These are phyloP conservation scores for Coemansia sp. DNA, from an alignment of 192 early-diverging fungal species.

Conservation along the genomic window DNA sequence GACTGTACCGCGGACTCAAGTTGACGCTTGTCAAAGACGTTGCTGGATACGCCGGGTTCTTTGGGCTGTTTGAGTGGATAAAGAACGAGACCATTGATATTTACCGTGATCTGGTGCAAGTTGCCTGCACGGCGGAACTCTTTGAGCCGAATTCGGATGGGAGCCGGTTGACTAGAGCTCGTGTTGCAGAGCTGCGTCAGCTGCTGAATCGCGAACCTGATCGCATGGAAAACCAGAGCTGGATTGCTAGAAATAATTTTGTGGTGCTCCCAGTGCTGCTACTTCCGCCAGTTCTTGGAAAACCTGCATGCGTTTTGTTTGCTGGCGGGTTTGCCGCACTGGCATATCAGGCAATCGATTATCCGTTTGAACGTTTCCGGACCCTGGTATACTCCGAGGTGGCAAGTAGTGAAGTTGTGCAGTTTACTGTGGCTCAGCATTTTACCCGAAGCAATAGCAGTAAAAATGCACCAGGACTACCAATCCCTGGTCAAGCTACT, in stretches of 20 bases:
- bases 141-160: conserved; percentile 23
- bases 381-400: conserved; percentile 67
- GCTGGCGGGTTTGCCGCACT: conserved; percentile 62
- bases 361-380: conserved; percentile 68
- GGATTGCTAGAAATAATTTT: conserved; percentile 26
- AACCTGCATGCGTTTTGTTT: conserved; percentile 59
- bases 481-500: neutral
- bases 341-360: conserved; percentile 73
- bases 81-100: conserved; percentile 70
- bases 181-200: conserved; percentile 33
- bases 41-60: conserved; percentile 70
- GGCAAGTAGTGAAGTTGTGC: conserved; percentile 45
- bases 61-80: conserved; percentile 74
- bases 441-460: conserved; percentile 16
- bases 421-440: conserved; percentile 29
- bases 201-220: conserved; percentile 30
- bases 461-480: neutral
- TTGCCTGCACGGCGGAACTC: conserved; percentile 29
- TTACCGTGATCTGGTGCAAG: conserved; percentile 53
- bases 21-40: conserved; percentile 64
- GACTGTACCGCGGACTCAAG: conserved; percentile 43
- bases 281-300: conserved; percentile 50
- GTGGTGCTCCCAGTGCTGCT: conserved; percentile 34
- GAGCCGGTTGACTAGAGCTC: conserved; percentile 26
- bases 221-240: conserved; percentile 29